Evolutionary conservation across 352 stramenopile genomes (phyloP).

Genomic region (Phytophthora melonis): DNA sequence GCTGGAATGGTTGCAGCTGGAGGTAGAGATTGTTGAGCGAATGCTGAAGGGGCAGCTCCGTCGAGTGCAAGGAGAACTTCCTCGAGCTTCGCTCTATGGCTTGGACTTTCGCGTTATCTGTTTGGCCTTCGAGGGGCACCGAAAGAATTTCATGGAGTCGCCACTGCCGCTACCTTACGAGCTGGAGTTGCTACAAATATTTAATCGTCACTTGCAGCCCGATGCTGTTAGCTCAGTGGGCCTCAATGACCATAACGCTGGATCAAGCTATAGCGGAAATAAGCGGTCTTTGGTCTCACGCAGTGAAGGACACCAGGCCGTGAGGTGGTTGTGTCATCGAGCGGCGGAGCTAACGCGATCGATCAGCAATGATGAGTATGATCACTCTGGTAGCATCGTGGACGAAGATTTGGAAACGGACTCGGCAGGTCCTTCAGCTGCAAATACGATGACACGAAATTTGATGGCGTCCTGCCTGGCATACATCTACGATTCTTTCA

Average conservation of each 20-base stretch:
- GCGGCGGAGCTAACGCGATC: constrained; percentile 33
- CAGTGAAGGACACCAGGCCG: constrained; percentile 54
- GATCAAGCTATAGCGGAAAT: constrained; percentile 26
- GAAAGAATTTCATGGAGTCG: constrained; percentile 39
- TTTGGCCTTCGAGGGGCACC: constrained; percentile 58
- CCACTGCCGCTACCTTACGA: constrained; percentile 54
- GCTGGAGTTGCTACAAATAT: constrained; percentile 56
- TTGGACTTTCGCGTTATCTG: constrained; percentile 62
- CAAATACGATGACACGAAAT: constrained; percentile 27
- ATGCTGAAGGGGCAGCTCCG: constrained; percentile 45
- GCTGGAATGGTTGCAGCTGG: constrained; percentile 43
- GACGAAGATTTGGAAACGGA: constrained; percentile 29
- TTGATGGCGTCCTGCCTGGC: constrained; percentile 40
- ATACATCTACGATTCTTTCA: constrained; percentile 53
- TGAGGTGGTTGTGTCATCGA: constrained; percentile 62
- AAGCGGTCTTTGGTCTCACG: constrained; percentile 36
- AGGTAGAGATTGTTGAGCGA: constrained; percentile 45
- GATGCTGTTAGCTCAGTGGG: constrained; percentile 21
- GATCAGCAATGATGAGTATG: constrained; percentile 44
- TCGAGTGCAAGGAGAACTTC: constrained; percentile 39
- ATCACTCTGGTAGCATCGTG: constrained; percentile 28
- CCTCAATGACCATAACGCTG: constrained; percentile 5
- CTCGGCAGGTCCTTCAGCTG: constrained; percentile 10
- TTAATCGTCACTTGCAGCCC: constrained; percentile 49
- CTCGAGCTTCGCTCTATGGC: constrained; percentile 55